A percentile compares a stretch with the other conserved stretches of the same genome.
Conservation (phyloP, 2,329 filamentous ascomycete species). For the Xylariaceae sp. region DNA sequence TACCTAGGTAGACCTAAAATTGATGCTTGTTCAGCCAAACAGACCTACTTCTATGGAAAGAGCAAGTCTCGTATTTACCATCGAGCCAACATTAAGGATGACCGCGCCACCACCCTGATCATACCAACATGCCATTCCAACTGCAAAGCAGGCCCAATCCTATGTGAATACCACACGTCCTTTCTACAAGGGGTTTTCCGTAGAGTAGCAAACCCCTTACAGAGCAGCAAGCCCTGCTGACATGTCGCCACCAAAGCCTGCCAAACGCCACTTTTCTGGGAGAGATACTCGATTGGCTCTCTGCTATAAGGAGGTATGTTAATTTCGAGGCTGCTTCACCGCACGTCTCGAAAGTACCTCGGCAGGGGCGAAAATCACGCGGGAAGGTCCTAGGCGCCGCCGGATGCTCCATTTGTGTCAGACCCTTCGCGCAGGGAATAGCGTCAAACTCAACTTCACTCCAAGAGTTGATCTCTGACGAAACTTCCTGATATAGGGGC, state of each 20-base stretch:
- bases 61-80: too few species aligned
- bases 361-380: conserved; percentile 8
- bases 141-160: too few species aligned
- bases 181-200: not conserved
- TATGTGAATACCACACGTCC: too few species aligned
- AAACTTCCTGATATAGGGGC: too few species aligned
- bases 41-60: too few species aligned
- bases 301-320: conserved; percentile 7
- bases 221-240: not conserved
- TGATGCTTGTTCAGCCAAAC: not conserved
- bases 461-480: too few species aligned
- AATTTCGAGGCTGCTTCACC: conserved; percentile 12
- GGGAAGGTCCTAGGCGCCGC: conserved; percentile 12
- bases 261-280: not conserved
- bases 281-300: conserved; percentile 6
- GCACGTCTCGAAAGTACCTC: conserved; percentile 7
- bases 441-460: not conserved
- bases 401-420: not conserved
- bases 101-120: not conserved
- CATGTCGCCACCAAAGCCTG: not conserved
- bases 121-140: not conserved
- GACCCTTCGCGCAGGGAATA: not conserved
- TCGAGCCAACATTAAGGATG: too few species aligned
- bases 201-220: not conserved
- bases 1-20: not conserved